phyloP scores from a whole-genome alignment of 2,329 filamentous ascomycete species.

The Aspergillus sp. region DNA sequence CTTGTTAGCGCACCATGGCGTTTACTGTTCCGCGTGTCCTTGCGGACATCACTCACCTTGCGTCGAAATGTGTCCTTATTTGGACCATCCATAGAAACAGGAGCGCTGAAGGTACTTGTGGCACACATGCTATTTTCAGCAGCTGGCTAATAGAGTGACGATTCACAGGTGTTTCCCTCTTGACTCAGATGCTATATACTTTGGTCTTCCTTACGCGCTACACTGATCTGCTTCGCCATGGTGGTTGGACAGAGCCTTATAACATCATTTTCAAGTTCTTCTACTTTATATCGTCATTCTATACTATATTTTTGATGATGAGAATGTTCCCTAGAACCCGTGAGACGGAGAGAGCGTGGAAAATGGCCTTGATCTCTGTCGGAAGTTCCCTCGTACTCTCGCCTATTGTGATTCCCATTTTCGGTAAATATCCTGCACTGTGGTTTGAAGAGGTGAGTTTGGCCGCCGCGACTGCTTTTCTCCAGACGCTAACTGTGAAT shows the following conservation, averaged over 20 bases:
- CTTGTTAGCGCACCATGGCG: not conserved
- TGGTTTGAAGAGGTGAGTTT: slow-evolving; percentile 43
- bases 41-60: slow-evolving; percentile 79
- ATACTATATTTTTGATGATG: slow-evolving; percentile 86
- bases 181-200: slow-evolving; percentile 83
- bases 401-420: slow-evolving; percentile 71
- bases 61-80: slow-evolving; percentile 87
- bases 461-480: not conserved
- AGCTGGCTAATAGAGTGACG: slow-evolving; percentile 4
- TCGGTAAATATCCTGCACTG: slow-evolving; percentile 52
- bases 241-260: slow-evolving; percentile 52
- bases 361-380: slow-evolving; percentile 71
- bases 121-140: not conserved
- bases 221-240: slow-evolving; percentile 68
- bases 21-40: slow-evolving; percentile 65
- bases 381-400: slow-evolving; percentile 65
- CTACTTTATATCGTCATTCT: slow-evolving; percentile 80
- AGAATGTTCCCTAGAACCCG: slow-evolving; percentile 82
- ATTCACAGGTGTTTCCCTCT: slow-evolving; percentile 73
- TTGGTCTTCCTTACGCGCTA: slow-evolving; percentile 85
- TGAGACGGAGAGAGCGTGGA: slow-evolving; percentile 92
- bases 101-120: slow-evolving; percentile 71
- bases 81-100: slow-evolving; percentile 85
- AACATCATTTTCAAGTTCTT: slow-evolving; percentile 85
- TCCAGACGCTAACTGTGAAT: not conserved